Evolutionary conservation across 2,329 filamentous ascomycete species (phyloP).

Genomic region (Chaetomium sp.): DNA sequence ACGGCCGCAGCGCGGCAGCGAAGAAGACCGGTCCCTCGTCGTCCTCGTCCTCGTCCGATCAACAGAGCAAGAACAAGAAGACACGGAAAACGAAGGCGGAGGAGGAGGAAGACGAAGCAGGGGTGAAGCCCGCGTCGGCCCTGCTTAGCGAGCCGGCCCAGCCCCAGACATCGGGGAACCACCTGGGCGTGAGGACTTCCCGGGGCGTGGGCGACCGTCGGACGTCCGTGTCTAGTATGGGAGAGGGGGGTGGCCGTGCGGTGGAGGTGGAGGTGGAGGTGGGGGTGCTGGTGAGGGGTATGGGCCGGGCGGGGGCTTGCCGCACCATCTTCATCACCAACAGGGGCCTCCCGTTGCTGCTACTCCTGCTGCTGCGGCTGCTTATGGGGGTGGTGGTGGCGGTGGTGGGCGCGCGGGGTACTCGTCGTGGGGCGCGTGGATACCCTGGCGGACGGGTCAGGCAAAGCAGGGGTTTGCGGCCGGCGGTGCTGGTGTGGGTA

Average conservation of each 20-base stretch:
- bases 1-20: conserved; percentile 26
- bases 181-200: conserved; percentile 50
- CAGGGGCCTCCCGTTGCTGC: neutral
- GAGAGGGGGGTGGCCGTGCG: neutral
- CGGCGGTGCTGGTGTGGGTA: neutral
- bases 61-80: neutral
- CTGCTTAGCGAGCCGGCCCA: conserved; percentile 59
- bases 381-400: conserved; percentile 36
- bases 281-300: too few relatives aligned
- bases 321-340: neutral
- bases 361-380: conserved; percentile 28
- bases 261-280: too few relatives aligned
- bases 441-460: conserved; percentile 45
- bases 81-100: neutral
- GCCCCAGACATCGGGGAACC: conserved; percentile 58
- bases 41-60: neutral
- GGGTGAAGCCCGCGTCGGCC: conserved; percentile 34
- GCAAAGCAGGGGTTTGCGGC: neutral
- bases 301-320: too few relatives aligned
- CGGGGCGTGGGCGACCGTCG: too few relatives aligned
- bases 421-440: conserved; percentile 46
- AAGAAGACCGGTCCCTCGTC: neutral
- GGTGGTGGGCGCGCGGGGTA: neutral
- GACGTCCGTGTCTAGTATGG: neutral
- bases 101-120: neutral